Base-by-base conservation (phyloP, 2,329 filamentous ascomycete genomes). In the Xylariaceae sp. region DNA sequence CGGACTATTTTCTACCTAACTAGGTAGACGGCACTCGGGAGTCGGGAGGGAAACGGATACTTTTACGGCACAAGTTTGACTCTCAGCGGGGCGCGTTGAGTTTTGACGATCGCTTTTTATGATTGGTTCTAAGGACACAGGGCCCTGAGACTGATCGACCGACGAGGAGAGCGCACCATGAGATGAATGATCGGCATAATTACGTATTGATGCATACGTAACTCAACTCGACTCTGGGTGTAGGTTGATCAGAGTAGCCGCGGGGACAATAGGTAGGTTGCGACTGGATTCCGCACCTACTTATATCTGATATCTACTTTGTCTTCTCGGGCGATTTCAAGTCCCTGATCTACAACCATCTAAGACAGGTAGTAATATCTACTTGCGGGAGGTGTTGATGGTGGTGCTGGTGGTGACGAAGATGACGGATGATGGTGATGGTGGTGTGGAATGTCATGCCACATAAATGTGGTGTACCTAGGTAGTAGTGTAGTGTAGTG, bases 191-290 rank as follows among this genome's bases (percentile, higher is more conserved):
- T 34, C 32, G 32, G 32, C 32, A 15, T 15, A 5, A 10, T 34
- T 34, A 34, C 32, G 32, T 34, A 34, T 10, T 34, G 32, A 10
- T 34, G 32, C 32, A 34, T 34, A 34, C 3, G 32, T 34, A 34
- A 12, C 13, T 5, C 30, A 34, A 34, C 32, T 34, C 49, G 51
- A 48, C 51, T 43, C 51, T 54, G 40, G 10, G 13, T 15, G 2
- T 10, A 34, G n/a, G 13, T 34, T 34, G 32, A 34, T 10, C 26
- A 26, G 26, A 26, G 26, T 8, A 26, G 26, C 26, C 26, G 26
- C n/a, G n/a, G n/a, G 26, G 26, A 26, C 26, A 8, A 26, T 26
- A 26, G 26, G 8, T 26, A 26, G 8, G n/a, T 8, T 26, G 26
- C 5, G 26, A 8, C 26, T 26, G 26, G 8, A 26, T 8, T 26